phyloP scores from a whole-genome alignment of 352 stramenopile genomes.

The Globisporangium iwayamae region DNA sequence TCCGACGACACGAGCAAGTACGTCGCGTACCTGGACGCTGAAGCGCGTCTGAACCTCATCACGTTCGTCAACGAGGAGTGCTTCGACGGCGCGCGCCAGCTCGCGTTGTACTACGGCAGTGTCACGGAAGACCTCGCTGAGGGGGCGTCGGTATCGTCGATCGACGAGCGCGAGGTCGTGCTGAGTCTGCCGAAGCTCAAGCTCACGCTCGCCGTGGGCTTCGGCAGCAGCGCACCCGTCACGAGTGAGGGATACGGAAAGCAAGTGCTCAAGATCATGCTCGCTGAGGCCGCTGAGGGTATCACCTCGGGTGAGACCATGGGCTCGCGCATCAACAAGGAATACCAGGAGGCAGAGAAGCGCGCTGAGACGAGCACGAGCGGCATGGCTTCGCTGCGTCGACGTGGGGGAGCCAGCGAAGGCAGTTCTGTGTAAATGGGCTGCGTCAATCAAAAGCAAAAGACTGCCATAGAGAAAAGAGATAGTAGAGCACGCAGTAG shows the following conservation, averaged over 20 bases:
- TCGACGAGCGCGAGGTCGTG: slow-evolving; percentile 80
- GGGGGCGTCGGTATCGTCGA: slow-evolving; percentile 55
- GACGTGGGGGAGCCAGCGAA: slow-evolving; percentile 22
- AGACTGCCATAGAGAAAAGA: background rate
- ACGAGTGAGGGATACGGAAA: slow-evolving; percentile 70
- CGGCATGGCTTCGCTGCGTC: slow-evolving; percentile 36
- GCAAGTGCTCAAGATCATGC: slow-evolving; percentile 65
- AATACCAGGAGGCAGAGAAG: slow-evolving; percentile 57
- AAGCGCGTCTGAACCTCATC: slow-evolving; percentile 61
- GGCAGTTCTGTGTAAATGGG: background rate
- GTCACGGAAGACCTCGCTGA: slow-evolving; percentile 72
- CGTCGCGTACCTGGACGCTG: slow-evolving; percentile 76
- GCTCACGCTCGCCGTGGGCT: slow-evolving; percentile 80
- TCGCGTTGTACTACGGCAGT: slow-evolving; percentile 82
- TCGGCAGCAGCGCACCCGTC: slow-evolving; percentile 69
- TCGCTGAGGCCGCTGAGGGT: slow-evolving; percentile 54
- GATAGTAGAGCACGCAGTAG: background rate
- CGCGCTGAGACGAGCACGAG: slow-evolving; percentile 14
- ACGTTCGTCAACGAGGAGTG: slow-evolving; percentile 71
- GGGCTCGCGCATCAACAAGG: slow-evolving; percentile 67
- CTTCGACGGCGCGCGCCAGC: slow-evolving; percentile 70
- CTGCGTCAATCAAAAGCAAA: too few species aligned
- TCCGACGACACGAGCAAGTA: slow-evolving; percentile 59
- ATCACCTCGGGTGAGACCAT: slow-evolving; percentile 69
- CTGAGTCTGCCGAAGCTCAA: slow-evolving; percentile 79